phyloP scores from a whole-genome alignment of 2,329 filamentous ascomycete genomes.

The Cladosporium sp. region DNA sequence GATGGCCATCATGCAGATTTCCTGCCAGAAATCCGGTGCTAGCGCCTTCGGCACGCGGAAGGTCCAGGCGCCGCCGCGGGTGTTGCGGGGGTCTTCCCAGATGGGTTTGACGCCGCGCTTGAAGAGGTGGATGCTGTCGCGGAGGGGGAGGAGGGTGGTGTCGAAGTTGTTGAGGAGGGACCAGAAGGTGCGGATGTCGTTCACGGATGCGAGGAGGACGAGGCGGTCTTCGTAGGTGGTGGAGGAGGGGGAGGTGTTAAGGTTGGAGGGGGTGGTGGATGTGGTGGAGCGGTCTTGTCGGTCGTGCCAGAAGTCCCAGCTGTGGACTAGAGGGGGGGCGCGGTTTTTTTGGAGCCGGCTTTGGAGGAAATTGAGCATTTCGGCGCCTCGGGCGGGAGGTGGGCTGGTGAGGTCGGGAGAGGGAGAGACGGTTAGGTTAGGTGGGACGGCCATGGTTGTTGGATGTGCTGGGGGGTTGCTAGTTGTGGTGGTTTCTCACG shows the following conservation, averaged over 20 bases:
- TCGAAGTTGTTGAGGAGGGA: constrained; percentile 65
- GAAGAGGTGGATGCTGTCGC: constrained; percentile 67
- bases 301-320: constrained; percentile 51
- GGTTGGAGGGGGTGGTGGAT: constrained; percentile 2
- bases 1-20: constrained; percentile 74
- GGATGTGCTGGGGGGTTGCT: background rate
- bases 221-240: constrained; percentile 42
- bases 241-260: constrained; percentile 18
- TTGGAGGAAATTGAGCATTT: constrained; percentile 53
- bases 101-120: constrained; percentile 77
- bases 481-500: background rate
- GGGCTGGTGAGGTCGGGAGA: constrained; percentile 49
- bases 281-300: constrained; percentile 33
- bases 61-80: constrained; percentile 82
- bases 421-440: constrained; percentile 2
- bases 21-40: constrained; percentile 71
- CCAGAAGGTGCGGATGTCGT: constrained; percentile 47
- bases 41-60: constrained; percentile 79
- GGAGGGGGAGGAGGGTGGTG: constrained; percentile 65
- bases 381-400: constrained; percentile 71
- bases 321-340: constrained; percentile 47
- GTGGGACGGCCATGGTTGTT: constrained; percentile 6
- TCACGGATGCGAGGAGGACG: constrained; percentile 42
- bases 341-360: constrained; percentile 22
- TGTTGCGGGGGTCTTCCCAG: constrained; percentile 83